Percentiles rank a stretch among this genome's conserved stretches.
These are phyloP conservation scores for Aquanectria penicillioides DNA, from an alignment of 2,329 filamentous ascomycete species.

Conservation along the genomic window DNA sequence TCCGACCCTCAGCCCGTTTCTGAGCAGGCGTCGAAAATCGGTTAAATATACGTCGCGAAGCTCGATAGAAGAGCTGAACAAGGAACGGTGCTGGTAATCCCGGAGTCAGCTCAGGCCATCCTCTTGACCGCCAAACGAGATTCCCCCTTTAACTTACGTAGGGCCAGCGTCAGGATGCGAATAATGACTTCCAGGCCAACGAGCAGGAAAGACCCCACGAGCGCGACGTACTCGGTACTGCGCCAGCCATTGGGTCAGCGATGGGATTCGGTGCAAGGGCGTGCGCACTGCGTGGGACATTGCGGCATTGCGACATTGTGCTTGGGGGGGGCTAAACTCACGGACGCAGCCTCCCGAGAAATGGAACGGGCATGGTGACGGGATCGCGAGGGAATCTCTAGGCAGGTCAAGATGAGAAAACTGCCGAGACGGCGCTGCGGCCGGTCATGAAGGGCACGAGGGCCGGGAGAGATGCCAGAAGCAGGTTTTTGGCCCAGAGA, in stretches of 20 bases:
- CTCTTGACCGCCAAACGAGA: slow-evolving; percentile 21
- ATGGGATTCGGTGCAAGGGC: slow-evolving; percentile 14
- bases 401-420: neutral
- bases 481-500: slow-evolving; percentile 14
- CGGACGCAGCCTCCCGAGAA: slow-evolving; percentile 63
- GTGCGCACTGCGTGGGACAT: slow-evolving; percentile 17
- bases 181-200: slow-evolving; percentile 85
- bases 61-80: slow-evolving; percentile 82
- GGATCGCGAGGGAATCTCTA: slow-evolving; percentile 16
- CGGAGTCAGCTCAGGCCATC: slow-evolving; percentile 23
- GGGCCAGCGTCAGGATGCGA: slow-evolving; percentile 84
- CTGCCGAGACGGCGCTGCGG: slow-evolving; percentile 14
- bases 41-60: slow-evolving; percentile 86
- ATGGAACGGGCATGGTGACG: slow-evolving; percentile 60
- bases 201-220: slow-evolving; percentile 84
- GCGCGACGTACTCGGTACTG: slow-evolving; percentile 87
- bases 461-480: slow-evolving; percentile 15
- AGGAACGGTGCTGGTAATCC: slow-evolving; percentile 74
- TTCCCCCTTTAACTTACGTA: slow-evolving; percentile 68
- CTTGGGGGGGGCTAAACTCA: slow-evolving; percentile 46
- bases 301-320: too few relatives aligned
- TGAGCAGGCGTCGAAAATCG: slow-evolving; percentile 75
- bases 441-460: slow-evolving; percentile 11
- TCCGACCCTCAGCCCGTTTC: slow-evolving; percentile 73
- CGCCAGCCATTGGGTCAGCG: slow-evolving; percentile 27